Conservation (phyloP, 2,329 filamentous ascomycete species). For the Aureobasidium sp. region DNA sequence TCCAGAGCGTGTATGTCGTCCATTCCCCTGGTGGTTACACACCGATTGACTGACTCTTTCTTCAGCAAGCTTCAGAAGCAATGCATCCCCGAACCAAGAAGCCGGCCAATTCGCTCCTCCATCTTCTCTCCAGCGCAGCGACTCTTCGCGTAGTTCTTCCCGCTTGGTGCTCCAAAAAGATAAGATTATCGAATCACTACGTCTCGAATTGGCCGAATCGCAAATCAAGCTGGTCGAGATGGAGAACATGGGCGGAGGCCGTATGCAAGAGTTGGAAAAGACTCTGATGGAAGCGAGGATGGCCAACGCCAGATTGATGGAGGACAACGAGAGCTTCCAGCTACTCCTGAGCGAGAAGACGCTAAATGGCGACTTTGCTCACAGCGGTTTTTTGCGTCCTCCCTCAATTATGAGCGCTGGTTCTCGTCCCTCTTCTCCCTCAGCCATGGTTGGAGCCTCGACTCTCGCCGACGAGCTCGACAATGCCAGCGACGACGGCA, state of each 20-base stretch:
- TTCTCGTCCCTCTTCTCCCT: conserved; percentile 16
- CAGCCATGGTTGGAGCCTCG: conserved; percentile 38
- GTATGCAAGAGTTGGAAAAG: conserved; percentile 82
- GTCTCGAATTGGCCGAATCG: conserved; percentile 85
- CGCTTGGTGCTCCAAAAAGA: conserved; percentile 92
- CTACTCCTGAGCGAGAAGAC: conserved; percentile 91
- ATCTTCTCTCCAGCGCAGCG: conserved; percentile 74
- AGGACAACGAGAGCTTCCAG: conserved; percentile 98
- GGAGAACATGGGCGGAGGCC: conserved; percentile 84
- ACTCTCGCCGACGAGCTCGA: conserved; percentile 85
- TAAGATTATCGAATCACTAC: conserved; percentile 85
- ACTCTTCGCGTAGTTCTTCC: conserved; percentile 65
- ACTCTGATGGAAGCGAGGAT: conserved; percentile 86
- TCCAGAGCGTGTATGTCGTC: conserved; percentile 20
- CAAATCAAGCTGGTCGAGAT: conserved; percentile 94
- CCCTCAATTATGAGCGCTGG: conserved; percentile 26
- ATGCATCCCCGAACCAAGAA: conserved; percentile 58
- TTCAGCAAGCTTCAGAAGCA: conserved; percentile 33
- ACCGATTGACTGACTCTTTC: conserved; percentile 17
- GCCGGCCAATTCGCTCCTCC: conserved; percentile 77
- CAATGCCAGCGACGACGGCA: conserved; percentile 46
- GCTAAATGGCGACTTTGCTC: conserved; percentile 84
- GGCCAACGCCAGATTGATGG: conserved; percentile 92
- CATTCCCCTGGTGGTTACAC: background rate
- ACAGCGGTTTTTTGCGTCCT: conserved; percentile 66